Evolutionary conservation across 2,329 filamentous ascomycete genomes (phyloP).

Genomic region (Tolypocladium nubicola): DNA sequence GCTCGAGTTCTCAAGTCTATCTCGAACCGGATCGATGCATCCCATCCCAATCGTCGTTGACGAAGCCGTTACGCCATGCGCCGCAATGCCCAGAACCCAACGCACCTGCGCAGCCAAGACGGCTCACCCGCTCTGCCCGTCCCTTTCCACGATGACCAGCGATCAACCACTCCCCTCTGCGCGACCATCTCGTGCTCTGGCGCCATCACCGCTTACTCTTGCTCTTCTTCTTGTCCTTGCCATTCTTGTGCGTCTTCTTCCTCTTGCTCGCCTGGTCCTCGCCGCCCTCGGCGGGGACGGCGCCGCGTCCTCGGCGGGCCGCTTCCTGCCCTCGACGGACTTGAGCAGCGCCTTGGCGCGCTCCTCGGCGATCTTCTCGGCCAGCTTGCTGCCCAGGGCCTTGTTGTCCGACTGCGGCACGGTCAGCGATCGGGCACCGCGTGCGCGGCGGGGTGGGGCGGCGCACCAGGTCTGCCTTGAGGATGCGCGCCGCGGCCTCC

Average conservation of each 20-base stretch:
- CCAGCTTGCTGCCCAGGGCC: slow-evolving; percentile 37
- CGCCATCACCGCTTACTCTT: neutral
- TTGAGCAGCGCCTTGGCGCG: slow-evolving; percentile 40
- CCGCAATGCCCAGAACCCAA: neutral
- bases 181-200: neutral
- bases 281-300: slow-evolving; percentile 10
- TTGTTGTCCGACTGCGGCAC: slow-evolving; percentile 36
- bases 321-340: slow-evolving; percentile 34
- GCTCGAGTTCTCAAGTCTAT: neutral
- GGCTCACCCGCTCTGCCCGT: neutral
- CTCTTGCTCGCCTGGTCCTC: slow-evolving; percentile 16
- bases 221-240: slow-evolving; percentile 8
- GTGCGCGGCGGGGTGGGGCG: neutral
- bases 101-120: neutral
- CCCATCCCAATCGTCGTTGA: neutral
- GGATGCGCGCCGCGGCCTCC: slow-evolving; percentile 67
- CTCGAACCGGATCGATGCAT: neutral
- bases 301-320: slow-evolving; percentile 22
- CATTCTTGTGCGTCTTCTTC: slow-evolving; percentile 21
- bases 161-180: neutral
- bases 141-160: neutral
- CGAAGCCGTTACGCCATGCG: neutral
- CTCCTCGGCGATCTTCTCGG: slow-evolving; percentile 46
- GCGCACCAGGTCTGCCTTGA: slow-evolving; percentile 68
- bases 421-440: slow-evolving; percentile 4